Percentiles rank a stretch among this genome's conserved stretches.
Evolutionary conservation across 2,329 filamentous ascomycete species (phyloP).

Genomic region (Amauroascus niger): DNA sequence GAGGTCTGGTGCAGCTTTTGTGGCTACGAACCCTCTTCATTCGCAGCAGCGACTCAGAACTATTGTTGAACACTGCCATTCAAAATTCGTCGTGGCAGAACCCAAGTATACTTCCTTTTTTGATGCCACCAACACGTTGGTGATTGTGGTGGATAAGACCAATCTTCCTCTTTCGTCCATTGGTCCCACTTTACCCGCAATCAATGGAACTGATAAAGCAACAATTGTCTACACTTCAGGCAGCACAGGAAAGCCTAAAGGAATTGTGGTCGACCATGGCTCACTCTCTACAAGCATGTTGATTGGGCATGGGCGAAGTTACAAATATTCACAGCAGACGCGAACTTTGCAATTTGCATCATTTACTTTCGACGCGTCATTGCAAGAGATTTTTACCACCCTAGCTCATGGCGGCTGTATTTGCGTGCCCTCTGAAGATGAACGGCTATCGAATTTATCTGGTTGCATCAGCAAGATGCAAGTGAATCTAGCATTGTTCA

Average conservation of each 20-base stretch:
- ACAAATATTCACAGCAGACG: conserved; percentile 10
- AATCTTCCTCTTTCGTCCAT: background rate
- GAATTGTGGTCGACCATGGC: conserved; percentile 51
- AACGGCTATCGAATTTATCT: conserved; percentile 42
- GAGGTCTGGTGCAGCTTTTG: conserved; percentile 8
- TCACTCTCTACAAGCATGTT: conserved; percentile 28
- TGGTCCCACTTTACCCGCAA: background rate
- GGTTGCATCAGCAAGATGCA: conserved; percentile 42
- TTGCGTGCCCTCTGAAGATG: conserved; percentile 46
- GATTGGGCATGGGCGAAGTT: conserved; percentile 55
- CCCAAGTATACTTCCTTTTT: background rate
- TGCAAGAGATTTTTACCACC: conserved; percentile 55
- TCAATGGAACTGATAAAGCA: background rate
- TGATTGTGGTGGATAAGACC: background rate
- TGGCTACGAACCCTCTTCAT: conserved; percentile 7
- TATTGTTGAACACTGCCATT: background rate
- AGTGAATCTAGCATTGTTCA: conserved; percentile 49
- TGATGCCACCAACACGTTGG: background rate
- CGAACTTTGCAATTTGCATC: conserved; percentile 33
- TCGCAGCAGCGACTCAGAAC: background rate
- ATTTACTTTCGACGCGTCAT: conserved; percentile 36
- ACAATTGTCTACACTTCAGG: conserved; percentile 47
- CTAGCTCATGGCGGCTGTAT: conserved; percentile 49
- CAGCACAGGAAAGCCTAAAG: conserved; percentile 47
- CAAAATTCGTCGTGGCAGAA: background rate